These are phyloP conservation scores for Melampsora occidentalis DNA, from an alignment of 1,284 basidiomycete genomes.

Conservation along the genomic window DNA sequence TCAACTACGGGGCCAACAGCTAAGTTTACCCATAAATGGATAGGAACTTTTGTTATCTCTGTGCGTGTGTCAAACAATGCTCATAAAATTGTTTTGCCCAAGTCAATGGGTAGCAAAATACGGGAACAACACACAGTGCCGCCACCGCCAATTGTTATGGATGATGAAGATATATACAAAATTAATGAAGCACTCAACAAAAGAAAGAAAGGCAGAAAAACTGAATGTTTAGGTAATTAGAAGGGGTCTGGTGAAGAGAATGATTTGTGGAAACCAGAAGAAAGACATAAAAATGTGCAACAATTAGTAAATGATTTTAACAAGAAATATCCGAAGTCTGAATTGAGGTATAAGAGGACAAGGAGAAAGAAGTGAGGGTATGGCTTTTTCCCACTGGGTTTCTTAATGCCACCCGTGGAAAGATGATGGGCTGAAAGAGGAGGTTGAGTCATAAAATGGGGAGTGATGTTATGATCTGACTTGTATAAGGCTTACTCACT, in stretches of 20 bases:
- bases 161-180: background rate
- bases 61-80: background rate
- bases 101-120: background rate
- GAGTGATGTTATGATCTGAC: no score
- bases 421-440: background rate
- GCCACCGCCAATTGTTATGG: background rate
- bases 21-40: background rate
- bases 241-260: background rate
- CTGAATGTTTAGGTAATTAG: background rate
- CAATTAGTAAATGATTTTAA: conserved; percentile 4
- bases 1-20: background rate
- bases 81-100: background rate
- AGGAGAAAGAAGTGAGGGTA: background rate
- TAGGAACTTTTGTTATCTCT: background rate
- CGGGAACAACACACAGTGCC: background rate
- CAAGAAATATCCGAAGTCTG: background rate
- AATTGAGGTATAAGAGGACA: background rate
- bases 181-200: background rate
- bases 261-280: background rate
- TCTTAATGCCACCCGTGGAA: background rate
- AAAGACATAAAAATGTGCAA: background rate
- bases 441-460: no score
- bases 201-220: background rate
- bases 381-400: background rate
- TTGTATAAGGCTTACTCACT: no score